Evolutionary conservation across 495 filamentous ascomycete genomes (phyloP), one percentile per base, ranked within the genome.

Genomic region (Margaritispora aquatica): DNA sequence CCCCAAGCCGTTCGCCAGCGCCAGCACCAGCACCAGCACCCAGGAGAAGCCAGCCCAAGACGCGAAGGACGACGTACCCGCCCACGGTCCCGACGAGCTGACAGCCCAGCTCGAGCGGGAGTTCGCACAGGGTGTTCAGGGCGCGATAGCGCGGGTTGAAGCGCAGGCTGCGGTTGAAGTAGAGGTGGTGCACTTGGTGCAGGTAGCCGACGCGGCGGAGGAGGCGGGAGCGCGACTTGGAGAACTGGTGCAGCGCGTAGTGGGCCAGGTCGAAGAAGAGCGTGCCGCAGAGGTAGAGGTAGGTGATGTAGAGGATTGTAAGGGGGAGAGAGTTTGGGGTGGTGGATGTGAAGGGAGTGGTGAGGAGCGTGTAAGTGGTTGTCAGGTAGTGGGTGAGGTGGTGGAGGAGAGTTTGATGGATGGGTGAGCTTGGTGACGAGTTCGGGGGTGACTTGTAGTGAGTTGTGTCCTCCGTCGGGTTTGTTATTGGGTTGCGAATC

Each of bases 141-240:
- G 26, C 41, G 19, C 20, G 60, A 26, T 62, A 57, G 21, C 26
- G 26, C 3, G 53, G 23, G 36, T 62, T 62, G 54, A 62, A 62
- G 10, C 54, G 50, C n/a, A 62, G 36, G 27, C 36, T 22, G 10
- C 60, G 47, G 48, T 62, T 62, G 60, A 62, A 62, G 20, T 62
- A 58, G 1, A 57, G 48, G 26, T 62, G 60, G 29, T 62, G 60
- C 10, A 62, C 60, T 26, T 57, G 3, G 31, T 62, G 60, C 1
- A 62, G 36, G 49, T 62, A 57, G 20, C 60, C 54, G 2, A 62
- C 29, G 31, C 17, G 19, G 19, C 54, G 60, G 11, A 62, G 54
- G 7, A 52, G n/a, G 1, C 36, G 24, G 38, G 55, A 46, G 19
- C 15, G 34, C 4, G 60, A 58, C 20, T 57, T 57, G 34, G 60